Evolutionary conservation across 768 basidiomycete genomes (phyloP).

Genomic region (Galerina sulciceps): DNA sequence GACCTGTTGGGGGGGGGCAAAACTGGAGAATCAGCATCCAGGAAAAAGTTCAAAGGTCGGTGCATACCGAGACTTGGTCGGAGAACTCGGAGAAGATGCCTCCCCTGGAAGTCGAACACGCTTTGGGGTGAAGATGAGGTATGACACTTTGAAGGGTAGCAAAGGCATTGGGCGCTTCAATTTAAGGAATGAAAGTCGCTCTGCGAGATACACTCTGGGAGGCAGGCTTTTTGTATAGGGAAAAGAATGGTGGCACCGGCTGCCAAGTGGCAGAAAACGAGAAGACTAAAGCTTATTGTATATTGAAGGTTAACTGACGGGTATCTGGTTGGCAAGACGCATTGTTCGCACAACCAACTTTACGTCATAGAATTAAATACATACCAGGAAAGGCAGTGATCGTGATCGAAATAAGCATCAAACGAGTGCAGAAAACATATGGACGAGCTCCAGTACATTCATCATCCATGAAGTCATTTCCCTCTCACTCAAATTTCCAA

Average conservation of each 20-base stretch:
- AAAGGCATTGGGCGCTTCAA: conserved; percentile 22
- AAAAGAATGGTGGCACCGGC: neutral
- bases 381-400: neutral
- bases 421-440: neutral
- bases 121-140: conserved; percentile 57
- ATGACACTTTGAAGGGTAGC: conserved; percentile 51
- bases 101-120: conserved; percentile 56
- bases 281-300: conserved; percentile 1
- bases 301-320: neutral
- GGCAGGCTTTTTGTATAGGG: neutral
- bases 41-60: neutral
- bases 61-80: conserved; percentile 19
- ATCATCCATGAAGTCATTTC: conserved; percentile 20
- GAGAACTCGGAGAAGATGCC: conserved; percentile 19
- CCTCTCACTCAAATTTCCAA: neutral
- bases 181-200: neutral
- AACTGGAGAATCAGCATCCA: neutral
- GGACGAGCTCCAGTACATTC: conserved; percentile 7
- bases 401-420: neutral
- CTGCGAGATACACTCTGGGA: neutral
- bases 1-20: conserved; percentile 2
- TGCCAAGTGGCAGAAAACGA: neutral
- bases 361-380: neutral
- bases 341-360: no score
- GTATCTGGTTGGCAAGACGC: no score